phyloP scores from a whole-genome alignment of 2,329 filamentous ascomycete species.

The Emergomyces orientalis region DNA sequence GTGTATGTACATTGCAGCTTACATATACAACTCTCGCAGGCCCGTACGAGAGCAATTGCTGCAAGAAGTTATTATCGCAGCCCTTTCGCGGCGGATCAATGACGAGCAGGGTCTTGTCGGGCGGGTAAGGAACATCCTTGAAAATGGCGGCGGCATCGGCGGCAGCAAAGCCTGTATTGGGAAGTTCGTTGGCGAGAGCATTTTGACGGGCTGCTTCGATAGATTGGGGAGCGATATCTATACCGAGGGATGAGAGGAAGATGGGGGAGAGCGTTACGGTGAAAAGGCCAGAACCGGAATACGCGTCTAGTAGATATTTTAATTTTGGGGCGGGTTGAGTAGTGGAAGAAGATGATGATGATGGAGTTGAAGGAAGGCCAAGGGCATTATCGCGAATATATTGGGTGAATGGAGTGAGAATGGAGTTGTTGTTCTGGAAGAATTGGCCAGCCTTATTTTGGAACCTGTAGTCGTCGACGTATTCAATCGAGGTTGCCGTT shows the following conservation, averaged over 20 bases:
- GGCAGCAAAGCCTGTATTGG: constrained; percentile 73
- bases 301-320: constrained; percentile 90
- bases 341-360: constrained; percentile 8
- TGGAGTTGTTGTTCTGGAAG: constrained; percentile 99
- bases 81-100: constrained; percentile 96
- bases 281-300: constrained; percentile 95
- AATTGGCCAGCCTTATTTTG: constrained; percentile 88
- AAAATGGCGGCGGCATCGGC: constrained; percentile 83
- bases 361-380: constrained; percentile 33
- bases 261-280: constrained; percentile 82
- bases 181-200: constrained; percentile 64
- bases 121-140: constrained; percentile 60
- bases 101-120: constrained; percentile 82
- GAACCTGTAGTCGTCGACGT: constrained; percentile 75
- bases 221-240: constrained; percentile 74
- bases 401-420: constrained; percentile 73
- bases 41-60: constrained; percentile 67
- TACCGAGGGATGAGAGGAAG: constrained; percentile 72
- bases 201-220: constrained; percentile 74
- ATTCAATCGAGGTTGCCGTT: constrained; percentile 76
- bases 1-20: constrained; percentile 95
- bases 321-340: constrained; percentile 41
- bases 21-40: constrained; percentile 83
- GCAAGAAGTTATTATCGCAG: constrained; percentile 75
- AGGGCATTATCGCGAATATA: constrained; percentile 77